Evolutionary conservation across 495 filamentous ascomycete genomes (phyloP).

Genomic region (Tuber melanosporum): DNA sequence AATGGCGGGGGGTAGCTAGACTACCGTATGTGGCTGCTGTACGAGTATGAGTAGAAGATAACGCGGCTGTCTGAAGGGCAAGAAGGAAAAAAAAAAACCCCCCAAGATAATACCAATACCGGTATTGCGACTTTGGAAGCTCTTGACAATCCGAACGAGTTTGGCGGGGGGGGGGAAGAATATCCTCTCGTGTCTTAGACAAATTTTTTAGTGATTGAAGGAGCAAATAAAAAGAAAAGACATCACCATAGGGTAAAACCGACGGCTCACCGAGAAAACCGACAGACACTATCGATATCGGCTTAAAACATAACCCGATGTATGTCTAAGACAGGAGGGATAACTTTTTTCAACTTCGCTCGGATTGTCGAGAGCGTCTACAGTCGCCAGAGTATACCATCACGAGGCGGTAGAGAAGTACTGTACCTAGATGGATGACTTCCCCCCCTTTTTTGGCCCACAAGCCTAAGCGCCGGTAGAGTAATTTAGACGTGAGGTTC

Average conservation of each 20-base stretch:
- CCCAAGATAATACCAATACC: not conserved
- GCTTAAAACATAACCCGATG: not conserved
- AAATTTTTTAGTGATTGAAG: not conserved
- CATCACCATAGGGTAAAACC: not conserved
- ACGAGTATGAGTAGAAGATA: not conserved
- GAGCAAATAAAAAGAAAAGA: not conserved
- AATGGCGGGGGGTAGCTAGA: not conserved
- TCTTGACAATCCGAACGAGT: not conserved
- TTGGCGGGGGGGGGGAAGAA: not conserved
- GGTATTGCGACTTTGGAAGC: not conserved
- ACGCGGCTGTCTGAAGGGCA: not conserved
- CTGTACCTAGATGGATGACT: too few species aligned
- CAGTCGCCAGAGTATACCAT: not conserved
- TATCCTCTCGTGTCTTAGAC: not conserved
- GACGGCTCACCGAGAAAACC: not conserved
- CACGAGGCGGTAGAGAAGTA: not conserved
- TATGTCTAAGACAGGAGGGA: not conserved
- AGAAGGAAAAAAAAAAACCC: not conserved
- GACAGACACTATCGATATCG: not conserved
- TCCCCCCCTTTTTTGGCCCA: not conserved
- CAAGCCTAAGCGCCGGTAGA: not conserved
- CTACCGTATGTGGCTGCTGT: too few species aligned
- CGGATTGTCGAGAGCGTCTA: not conserved
- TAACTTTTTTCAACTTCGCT: too few species aligned
- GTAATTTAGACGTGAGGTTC: not conserved